These are phyloP conservation scores for Fusarium acutatum DNA, from an alignment of 2,329 filamentous ascomycete genomes.

Conservation along the genomic window DNA sequence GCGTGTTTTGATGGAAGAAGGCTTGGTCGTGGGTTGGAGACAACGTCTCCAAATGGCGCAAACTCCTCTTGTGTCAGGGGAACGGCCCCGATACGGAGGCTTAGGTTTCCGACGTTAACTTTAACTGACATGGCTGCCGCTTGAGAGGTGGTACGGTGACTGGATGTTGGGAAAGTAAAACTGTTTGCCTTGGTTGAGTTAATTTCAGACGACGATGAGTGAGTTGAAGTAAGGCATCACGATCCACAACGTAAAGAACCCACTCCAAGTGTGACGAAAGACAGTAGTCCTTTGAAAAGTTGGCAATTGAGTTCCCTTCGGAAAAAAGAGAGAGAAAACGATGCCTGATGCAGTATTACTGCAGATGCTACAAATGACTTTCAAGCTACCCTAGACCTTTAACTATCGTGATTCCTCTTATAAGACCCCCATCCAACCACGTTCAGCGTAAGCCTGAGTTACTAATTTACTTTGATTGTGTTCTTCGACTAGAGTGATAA, in stretches of 20 bases:
- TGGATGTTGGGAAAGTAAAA: neutral
- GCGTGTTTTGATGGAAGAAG: slow-evolving; percentile 59
- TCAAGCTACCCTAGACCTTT: neutral
- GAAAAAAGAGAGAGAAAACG: neutral
- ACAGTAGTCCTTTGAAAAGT: neutral
- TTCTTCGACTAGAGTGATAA: neutral
- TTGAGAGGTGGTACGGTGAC: neutral
- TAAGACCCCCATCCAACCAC: neutral
- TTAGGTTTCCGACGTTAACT: slow-evolving; percentile 35
- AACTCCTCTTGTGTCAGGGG: slow-evolving; percentile 77
- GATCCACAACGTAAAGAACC: slow-evolving; percentile 54
- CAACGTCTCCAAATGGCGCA: slow-evolving; percentile 81
- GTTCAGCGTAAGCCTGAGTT: neutral
- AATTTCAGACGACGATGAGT: neutral
- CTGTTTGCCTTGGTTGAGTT: neutral
- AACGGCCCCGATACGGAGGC: slow-evolving; percentile 60
- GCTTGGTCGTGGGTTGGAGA: slow-evolving; percentile 74
- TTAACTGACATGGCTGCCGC: slow-evolving; percentile 38
- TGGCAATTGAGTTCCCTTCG: neutral
- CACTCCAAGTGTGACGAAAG: neutral
- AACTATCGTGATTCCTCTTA: neutral
- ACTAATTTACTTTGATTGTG: neutral
- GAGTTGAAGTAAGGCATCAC: neutral
- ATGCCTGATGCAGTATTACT: neutral
- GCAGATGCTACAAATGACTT: neutral